A percentile compares a stretch with the other conserved stretches of the same genome.
These are phyloP conservation scores for Ophiostoma novo-ulmi DNA, from an alignment of 2,329 filamentous ascomycete species.

Conservation along the genomic window DNA sequence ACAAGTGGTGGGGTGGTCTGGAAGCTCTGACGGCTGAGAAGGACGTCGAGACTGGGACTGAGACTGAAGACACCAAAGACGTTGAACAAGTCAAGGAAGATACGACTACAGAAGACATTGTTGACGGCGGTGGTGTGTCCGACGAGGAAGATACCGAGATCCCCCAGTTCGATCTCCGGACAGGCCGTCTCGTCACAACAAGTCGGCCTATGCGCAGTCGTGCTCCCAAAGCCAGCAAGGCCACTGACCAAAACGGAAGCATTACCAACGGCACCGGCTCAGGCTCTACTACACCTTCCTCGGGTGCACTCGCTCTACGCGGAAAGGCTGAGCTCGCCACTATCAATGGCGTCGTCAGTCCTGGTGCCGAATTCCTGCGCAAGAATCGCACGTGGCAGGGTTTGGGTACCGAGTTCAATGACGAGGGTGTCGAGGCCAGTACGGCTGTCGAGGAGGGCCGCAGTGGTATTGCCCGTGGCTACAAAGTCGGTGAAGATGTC, in stretches of 20 bases:
- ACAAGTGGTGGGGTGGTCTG: conserved; percentile 84
- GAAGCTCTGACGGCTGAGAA: conserved; percentile 49
- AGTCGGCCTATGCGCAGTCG: conserved; percentile 65
- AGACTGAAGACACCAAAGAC: background rate
- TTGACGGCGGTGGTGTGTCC: conserved; percentile 31
- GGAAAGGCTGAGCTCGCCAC: conserved; percentile 67
- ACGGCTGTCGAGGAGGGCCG: conserved; percentile 78
- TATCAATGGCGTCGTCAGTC: conserved; percentile 82
- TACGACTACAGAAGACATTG: background rate
- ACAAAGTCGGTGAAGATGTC: conserved; percentile 60
- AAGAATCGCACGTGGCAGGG: conserved; percentile 87
- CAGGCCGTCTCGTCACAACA: conserved; percentile 73
- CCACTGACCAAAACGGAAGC: conserved; percentile 4
- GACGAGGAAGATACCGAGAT: conserved; percentile 66
- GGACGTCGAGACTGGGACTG: conserved; percentile 14
- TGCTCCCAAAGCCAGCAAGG: conserved; percentile 7
- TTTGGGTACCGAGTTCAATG: conserved; percentile 75
- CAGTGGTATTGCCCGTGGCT: conserved; percentile 82
- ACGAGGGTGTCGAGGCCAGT: conserved; percentile 42
- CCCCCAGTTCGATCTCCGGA: conserved; percentile 88
- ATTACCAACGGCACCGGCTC: conserved; percentile 26
- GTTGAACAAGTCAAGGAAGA: background rate
- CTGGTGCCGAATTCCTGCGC: conserved; percentile 80
- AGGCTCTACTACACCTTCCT: conserved; percentile 28
- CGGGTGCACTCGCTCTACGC: conserved; percentile 51